Base-by-base conservation (phyloP, 495 filamentous ascomycete genomes). In the Immersiella caudata region DNA sequence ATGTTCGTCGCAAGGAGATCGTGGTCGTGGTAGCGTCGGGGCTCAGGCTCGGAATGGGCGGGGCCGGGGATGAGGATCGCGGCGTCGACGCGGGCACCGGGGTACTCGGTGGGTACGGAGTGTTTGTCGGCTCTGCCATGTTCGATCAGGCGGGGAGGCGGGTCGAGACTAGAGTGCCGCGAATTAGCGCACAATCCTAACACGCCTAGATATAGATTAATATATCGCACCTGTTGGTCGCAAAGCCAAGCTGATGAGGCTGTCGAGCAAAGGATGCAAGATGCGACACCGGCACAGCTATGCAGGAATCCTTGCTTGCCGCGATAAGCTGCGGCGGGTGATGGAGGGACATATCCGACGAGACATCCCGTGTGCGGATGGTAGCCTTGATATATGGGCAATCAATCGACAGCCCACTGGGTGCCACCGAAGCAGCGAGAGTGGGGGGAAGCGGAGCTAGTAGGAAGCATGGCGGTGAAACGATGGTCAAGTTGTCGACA, bases 111-210 rank as follows among this genome's bases (percentile, higher is more conserved):
- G 80, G 80, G 70, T 80, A 79, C 8, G 81, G 81, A 27, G 81
- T 84, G 67, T 84, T 84, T 35, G 75, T 79, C 40, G 81, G 81
- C 71, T 84, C 81, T 59, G 81, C 81, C 81, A 84, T 83, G 55
- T 40, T 55, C 12, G 27, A 11, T 54, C 66, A 64, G 35, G 29
- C 27, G 50, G 1, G 3, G 14, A 14, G 8, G 1, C 11, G 40
- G 40, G 16, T 46, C 59, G 16, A 62, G 33, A 25, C 27, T 46
- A 7, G 57, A 59, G 57, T 11, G 26, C 25, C 26, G 33, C 9
- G 9, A 9, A 24, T 59, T 9, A 59, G 56, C 35, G 59, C 33
- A 33, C 11, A 16, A 27, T 2, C 9, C 22, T 18, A n/a, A n/a
- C 21, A n/a, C n/a, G n/a, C 9, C 22, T 9, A 49, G 29, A 24